Conservation (phyloP, 208 protist species). For the Trypanosoma brucei region DNA sequence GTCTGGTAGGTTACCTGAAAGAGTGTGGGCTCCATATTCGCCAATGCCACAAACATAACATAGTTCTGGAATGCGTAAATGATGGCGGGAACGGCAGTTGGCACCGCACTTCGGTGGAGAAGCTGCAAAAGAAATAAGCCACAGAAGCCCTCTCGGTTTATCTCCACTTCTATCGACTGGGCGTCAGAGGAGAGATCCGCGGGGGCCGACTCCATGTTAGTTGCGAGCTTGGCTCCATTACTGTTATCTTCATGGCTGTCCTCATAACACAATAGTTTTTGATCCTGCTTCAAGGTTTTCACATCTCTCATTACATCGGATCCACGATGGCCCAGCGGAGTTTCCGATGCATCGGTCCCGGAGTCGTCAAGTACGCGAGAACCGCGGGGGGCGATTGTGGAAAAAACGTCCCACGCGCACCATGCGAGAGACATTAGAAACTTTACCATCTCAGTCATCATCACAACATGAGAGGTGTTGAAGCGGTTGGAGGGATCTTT, state of each 20-base stretch:
- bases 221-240: too few relatives aligned
- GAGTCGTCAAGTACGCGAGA: not conserved
- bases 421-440: slow-evolving; percentile 10
- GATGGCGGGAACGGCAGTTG: slow-evolving; percentile 47
- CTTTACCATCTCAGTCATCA: slow-evolving; percentile 19
- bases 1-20: slow-evolving; percentile 64
- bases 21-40: slow-evolving; percentile 43
- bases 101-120: slow-evolving; percentile 17
- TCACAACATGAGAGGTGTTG: slow-evolving; percentile 13
- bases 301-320: too few relatives aligned
- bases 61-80: slow-evolving; percentile 57
- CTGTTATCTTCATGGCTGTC: too few relatives aligned
- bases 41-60: slow-evolving; percentile 36
- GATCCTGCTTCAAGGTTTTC: too few relatives aligned
- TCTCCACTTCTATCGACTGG: too few relatives aligned
- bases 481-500: not conserved
- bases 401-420: slow-evolving; percentile 14
- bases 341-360: too few relatives aligned
- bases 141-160: not conserved
- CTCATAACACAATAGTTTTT: too few relatives aligned
- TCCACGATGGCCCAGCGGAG: too few relatives aligned
- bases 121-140: slow-evolving; percentile 1
- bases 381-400: not conserved
- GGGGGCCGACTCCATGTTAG: too few relatives aligned
- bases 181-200: too few relatives aligned